Conservation (phyloP, 2,329 filamentous ascomycete species). For the Arthrinium puccinioides region DNA sequence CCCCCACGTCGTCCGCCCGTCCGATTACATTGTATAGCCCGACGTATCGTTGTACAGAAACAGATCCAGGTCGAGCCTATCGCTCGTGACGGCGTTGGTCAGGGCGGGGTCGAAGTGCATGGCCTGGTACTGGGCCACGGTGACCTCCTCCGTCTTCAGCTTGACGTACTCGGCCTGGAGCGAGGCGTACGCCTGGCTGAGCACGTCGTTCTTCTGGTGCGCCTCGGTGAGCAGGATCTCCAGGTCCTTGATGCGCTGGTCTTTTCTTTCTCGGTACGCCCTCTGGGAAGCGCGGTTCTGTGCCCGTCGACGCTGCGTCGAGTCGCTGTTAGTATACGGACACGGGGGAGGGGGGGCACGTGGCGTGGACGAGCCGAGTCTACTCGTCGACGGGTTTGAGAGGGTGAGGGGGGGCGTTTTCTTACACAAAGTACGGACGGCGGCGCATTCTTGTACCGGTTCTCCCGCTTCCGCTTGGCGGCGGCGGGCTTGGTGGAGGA, state of each 20-base stretch:
- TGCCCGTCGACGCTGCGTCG: conserved; percentile 43
- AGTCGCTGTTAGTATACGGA: conserved; percentile 1
- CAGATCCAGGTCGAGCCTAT: conserved; percentile 14
- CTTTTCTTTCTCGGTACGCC: conserved; percentile 55
- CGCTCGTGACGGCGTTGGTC: conserved; percentile 8
- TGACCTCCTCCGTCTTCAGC: conserved; percentile 26
- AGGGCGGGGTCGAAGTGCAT: neutral
- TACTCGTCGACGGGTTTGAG: neutral
- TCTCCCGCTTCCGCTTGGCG: conserved; percentile 41
- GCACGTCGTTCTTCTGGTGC: conserved; percentile 46
- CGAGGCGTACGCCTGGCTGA: conserved; percentile 45
- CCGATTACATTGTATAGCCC: conserved; percentile 3
- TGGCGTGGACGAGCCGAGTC: conserved; percentile 1
- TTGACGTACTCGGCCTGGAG: conserved; percentile 38
- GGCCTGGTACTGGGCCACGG: conserved; percentile 17
- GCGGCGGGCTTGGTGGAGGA: conserved; percentile 25
- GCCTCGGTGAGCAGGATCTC: conserved; percentile 48
- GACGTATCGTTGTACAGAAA: conserved; percentile 14
- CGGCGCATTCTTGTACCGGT: conserved; percentile 45
- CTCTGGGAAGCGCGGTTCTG: conserved; percentile 56
- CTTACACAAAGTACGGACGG: conserved; percentile 40
- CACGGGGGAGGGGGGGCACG: neutral
- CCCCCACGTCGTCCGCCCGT: too few species aligned
- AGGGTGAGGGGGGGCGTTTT: neutral
- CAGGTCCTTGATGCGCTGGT: conserved; percentile 58